These are phyloP conservation scores for Diaporthe australafricana DNA, from an alignment of 2,329 filamentous ascomycete genomes.

Conservation along the genomic window DNA sequence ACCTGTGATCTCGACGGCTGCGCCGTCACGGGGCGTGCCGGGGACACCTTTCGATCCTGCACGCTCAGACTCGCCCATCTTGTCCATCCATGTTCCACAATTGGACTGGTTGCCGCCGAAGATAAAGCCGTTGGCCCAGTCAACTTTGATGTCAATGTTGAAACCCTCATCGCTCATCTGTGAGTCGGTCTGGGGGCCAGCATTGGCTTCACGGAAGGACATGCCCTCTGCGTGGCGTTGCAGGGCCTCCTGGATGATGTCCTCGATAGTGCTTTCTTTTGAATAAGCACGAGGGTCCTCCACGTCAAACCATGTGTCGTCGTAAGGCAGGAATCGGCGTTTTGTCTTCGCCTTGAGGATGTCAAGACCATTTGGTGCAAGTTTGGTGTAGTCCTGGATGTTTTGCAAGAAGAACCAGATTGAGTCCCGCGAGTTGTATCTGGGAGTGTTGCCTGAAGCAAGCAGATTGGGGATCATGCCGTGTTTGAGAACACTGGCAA, in stretches of 20 bases:
- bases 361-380: slow-evolving; percentile 80
- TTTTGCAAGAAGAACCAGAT: slow-evolving; percentile 98
- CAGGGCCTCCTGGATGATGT: slow-evolving; percentile 92
- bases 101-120: slow-evolving; percentile 95
- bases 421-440: slow-evolving; percentile 96
- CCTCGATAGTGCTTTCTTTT: slow-evolving; percentile 82
- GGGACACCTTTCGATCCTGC: slow-evolving; percentile 94
- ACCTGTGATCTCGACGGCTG: slow-evolving; percentile 94
- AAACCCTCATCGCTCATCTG: slow-evolving; percentile 96
- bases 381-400: slow-evolving; percentile 90
- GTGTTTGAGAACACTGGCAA: slow-evolving; percentile 96
- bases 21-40: slow-evolving; percentile 95
- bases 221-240: slow-evolving; percentile 92
- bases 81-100: slow-evolving; percentile 99
- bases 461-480: slow-evolving; percentile 98
- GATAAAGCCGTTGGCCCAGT: slow-evolving; percentile 91
- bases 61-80: slow-evolving; percentile 97
- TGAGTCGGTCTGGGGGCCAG: slow-evolving; percentile 85
- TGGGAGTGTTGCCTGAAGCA: slow-evolving; percentile 83
- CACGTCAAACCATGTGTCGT: slow-evolving; percentile 91
- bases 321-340: slow-evolving; percentile 91
- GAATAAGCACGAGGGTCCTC: slow-evolving; percentile 90
- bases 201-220: slow-evolving; percentile 94
- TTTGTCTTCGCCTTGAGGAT: slow-evolving; percentile 82
- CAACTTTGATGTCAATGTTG: slow-evolving; percentile 88